Conservation (phyloP, 129 eudicot species). For the Flaveria ramosissima region DNA sequence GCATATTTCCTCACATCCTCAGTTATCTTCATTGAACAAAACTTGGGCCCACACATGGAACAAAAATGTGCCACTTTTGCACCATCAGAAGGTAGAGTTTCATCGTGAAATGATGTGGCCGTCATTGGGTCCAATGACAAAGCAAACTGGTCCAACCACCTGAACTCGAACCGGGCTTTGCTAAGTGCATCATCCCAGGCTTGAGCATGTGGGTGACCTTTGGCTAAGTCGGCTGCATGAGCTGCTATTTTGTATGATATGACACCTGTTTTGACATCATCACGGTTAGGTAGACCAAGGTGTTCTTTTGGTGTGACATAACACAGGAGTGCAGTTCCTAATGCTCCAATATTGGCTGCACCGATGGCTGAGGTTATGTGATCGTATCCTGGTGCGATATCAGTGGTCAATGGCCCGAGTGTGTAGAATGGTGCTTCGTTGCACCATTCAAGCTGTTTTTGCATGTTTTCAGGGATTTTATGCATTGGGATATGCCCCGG, state of each 20-base stretch:
- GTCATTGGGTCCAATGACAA: slow-evolving; percentile 93
- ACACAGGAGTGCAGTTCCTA: slow-evolving; percentile 95
- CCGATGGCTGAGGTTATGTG: slow-evolving; percentile 99
- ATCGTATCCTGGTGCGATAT: slow-evolving; percentile 97
- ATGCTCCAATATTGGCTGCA: slow-evolving; percentile 97
- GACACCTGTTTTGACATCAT: slow-evolving; percentile 93
- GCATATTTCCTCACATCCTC: slow-evolving; percentile 98
- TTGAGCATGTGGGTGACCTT: slow-evolving; percentile 91
- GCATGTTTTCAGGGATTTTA: slow-evolving; percentile 96
- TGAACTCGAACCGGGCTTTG: slow-evolving; percentile 93
- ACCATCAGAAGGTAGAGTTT: slow-evolving; percentile 89
- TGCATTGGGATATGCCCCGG: slow-evolving; percentile 97
- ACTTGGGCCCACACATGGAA: slow-evolving; percentile 99
- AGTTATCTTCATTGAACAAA: slow-evolving; percentile 97
- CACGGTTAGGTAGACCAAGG: slow-evolving; percentile 92
- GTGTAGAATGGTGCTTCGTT: slow-evolving; percentile 98
- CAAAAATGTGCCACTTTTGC: slow-evolving; percentile 99
- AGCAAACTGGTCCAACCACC: slow-evolving; percentile 99
- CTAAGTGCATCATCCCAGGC: slow-evolving; percentile 97
- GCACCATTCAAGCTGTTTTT: slow-evolving; percentile 97
- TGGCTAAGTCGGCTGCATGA: slow-evolving; percentile 96
- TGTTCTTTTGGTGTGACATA: slow-evolving; percentile 98
- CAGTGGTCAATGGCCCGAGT: slow-evolving; percentile 95
- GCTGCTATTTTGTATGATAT: slow-evolving; percentile 95
- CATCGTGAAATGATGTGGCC: slow-evolving; percentile 95